Evolutionary conservation across 2,329 filamentous ascomycete genomes (phyloP).

Genomic region (Fusarium nodosum): DNA sequence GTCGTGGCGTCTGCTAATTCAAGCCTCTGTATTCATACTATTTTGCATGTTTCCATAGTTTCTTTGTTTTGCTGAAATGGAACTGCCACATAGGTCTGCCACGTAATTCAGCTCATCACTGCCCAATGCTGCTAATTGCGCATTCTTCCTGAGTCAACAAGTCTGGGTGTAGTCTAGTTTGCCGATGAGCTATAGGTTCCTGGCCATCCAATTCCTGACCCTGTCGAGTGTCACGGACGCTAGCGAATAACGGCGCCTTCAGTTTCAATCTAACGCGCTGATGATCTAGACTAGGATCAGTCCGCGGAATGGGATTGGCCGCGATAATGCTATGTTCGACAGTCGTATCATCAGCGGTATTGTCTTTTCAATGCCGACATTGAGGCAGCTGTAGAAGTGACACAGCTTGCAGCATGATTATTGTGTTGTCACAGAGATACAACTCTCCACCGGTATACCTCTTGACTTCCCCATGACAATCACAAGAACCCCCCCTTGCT

Average conservation of each 20-base stretch:
- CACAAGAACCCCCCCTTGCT: slow-evolving; percentile 37
- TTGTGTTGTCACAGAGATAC: slow-evolving; percentile 18
- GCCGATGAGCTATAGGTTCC: slow-evolving; percentile 1
- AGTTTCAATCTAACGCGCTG: slow-evolving; percentile 30
- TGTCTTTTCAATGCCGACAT: slow-evolving; percentile 18
- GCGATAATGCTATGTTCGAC: slow-evolving; percentile 1
- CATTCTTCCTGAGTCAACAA: slow-evolving; percentile 7
- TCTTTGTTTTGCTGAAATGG: neutral
- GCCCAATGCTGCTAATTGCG: slow-evolving; percentile 19
- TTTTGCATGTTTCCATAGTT: slow-evolving; percentile 7
- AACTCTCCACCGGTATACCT: neutral
- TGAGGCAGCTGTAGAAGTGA: slow-evolving; percentile 1
- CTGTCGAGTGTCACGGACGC: slow-evolving; percentile 29
- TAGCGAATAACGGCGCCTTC: slow-evolving; percentile 35
- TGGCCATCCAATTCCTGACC: slow-evolving; percentile 23
- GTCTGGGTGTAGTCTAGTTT: neutral
- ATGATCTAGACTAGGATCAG: slow-evolving; percentile 33
- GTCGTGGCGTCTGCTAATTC: slow-evolving; percentile 8
- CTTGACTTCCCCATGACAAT: slow-evolving; percentile 42
- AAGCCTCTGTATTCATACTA: slow-evolving; percentile 7
- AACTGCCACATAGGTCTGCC: slow-evolving; percentile 1
- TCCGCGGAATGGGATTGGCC: slow-evolving; percentile 40
- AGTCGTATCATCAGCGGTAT: slow-evolving; percentile 3
- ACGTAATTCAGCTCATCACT: slow-evolving; percentile 23
- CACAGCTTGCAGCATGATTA: slow-evolving; percentile 5